Base-by-base conservation (phyloP, 768 basidiomycete genomes). In the Lactarius pseudohatsudake region DNA sequence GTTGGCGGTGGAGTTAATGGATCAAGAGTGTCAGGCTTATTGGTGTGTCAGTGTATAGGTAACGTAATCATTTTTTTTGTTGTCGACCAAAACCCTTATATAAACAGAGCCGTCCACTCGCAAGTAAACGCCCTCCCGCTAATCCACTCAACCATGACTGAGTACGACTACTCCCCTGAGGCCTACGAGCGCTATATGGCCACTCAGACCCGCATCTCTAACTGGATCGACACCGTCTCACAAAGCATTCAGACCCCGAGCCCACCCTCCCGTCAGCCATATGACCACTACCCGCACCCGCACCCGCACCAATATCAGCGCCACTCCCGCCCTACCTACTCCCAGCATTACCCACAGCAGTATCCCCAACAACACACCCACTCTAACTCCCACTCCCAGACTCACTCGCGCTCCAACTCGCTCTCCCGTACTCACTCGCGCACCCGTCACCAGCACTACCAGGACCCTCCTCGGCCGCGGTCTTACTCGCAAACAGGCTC, bases 131-230 rank as follows among this genome's bases (percentile, higher is more conserved):
- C 32, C 45, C 38, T 45, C 1, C 50, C 43, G 28, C 57, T 18
- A 28, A 63, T 22, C n/a, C 55, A 40, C 64, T 22, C 61, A 45
- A 68, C 54, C 50, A 86, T 86, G 84, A 85, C 84, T 34, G 84
- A 86, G 74, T 86, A 86, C 81, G 85, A 85, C 76, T 85, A 78
- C 74, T 85, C 84, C 61, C 84, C 83, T 22, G 84, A 82, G 71
- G 84, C 84, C 34, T 76, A 80, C 70, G 78, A 84, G 61, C 79
- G 77, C 11, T 77, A 81, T 71, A 36, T 81, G 61, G 77, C 76
- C 32, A 83, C 80, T n/a, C 83, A 83, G 72, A 34, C 76, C 64
- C 78, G 82, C 65, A 82, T 85, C 18, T 77, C 80, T 0, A 76
- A 79, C 68, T 86, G 85, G 85, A 81, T 85, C 18, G 66, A 77